phyloP scores from a whole-genome alignment of 2,329 filamentous ascomycete species.

The Colletotrichum chlorophyti region DNA sequence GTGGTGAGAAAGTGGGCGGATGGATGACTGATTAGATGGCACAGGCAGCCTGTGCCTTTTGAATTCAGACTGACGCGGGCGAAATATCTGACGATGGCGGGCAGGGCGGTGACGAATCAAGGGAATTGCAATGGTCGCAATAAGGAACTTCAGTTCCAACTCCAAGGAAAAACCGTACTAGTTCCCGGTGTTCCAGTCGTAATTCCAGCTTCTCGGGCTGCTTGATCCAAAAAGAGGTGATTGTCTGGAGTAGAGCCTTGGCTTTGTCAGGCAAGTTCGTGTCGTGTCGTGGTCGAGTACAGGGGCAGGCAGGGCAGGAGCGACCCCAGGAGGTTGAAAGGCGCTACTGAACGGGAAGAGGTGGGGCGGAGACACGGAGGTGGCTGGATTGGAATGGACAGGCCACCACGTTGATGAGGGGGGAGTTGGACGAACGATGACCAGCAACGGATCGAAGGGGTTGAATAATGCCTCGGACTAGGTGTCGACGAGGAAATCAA shows the following conservation, averaged over 20 bases:
- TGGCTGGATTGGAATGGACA: slow-evolving; percentile 3
- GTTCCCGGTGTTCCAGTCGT: too few species aligned
- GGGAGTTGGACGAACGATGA: neutral
- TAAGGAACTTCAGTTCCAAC: neutral
- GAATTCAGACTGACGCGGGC: slow-evolving; percentile 9
- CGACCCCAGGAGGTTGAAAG: neutral
- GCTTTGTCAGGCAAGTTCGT: neutral
- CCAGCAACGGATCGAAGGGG: slow-evolving; percentile 12
- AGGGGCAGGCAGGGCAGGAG: neutral
- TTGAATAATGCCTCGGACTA: neutral
- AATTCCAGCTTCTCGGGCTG: neutral
- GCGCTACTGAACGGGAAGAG: neutral
- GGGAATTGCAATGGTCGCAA: slow-evolving; percentile 12
- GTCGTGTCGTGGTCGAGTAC: neutral
- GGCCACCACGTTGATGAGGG: neutral
- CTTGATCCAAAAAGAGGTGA: neutral
- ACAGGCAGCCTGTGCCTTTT: slow-evolving; percentile 15
- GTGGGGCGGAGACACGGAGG: neutral
- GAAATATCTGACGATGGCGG: neutral
- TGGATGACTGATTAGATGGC: neutral
- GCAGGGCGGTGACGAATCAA: slow-evolving; percentile 2
- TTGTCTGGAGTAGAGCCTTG: neutral
- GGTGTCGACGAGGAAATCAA: too few species aligned
- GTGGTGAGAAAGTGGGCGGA: too few species aligned
- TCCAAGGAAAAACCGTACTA: neutral